These are phyloP conservation scores for Sporobolomyces roseus DNA, from an alignment of 768 basidiomycete genomes.

Conservation along the genomic window DNA sequence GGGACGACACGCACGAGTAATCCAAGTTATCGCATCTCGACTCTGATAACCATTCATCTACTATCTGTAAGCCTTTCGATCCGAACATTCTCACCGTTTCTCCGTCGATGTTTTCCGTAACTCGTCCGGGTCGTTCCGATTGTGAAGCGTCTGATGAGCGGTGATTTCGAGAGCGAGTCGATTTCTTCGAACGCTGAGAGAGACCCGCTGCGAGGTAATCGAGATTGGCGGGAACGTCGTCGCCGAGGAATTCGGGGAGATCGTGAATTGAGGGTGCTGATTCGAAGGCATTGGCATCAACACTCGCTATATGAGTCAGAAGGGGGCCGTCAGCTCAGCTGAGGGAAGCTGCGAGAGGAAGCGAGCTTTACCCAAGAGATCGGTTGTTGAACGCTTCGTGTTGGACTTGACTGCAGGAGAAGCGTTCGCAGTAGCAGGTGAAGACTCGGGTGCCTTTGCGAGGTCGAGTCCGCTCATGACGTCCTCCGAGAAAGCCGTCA, in stretches of 20 bases:
- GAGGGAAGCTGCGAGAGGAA: no score
- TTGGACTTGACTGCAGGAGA: no score
- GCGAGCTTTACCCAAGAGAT: slow-evolving; percentile 42
- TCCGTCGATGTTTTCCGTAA: slow-evolving; percentile 57
- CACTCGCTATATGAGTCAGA: slow-evolving; percentile 45
- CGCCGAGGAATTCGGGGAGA: slow-evolving; percentile 79
- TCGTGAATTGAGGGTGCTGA: slow-evolving; percentile 69
- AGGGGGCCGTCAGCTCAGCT: background rate
- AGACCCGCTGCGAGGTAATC: slow-evolving; percentile 84
- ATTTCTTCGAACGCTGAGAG: slow-evolving; percentile 55
- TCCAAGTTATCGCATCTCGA: background rate
- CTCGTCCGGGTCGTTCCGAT: slow-evolving; percentile 32
- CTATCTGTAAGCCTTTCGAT: slow-evolving; percentile 60
- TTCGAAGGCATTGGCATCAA: slow-evolving; percentile 79
- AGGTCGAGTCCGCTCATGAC: slow-evolving; percentile 17
- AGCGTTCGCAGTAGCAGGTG: no score
- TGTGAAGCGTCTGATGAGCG: slow-evolving; percentile 1
- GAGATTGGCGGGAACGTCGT: slow-evolving; percentile 82
- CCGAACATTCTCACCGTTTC: slow-evolving; percentile 80
- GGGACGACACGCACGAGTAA: background rate
- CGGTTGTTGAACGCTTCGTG: slow-evolving; percentile 29
- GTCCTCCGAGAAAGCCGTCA: slow-evolving; percentile 45
- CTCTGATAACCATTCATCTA: slow-evolving; percentile 66
- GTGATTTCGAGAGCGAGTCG: slow-evolving; percentile 59
- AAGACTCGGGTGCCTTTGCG: no score